Percentiles rank a stretch among this genome's conserved stretches.
phyloP scores from a whole-genome alignment of 345 rosid species.

The Gossypium turneri region DNA sequence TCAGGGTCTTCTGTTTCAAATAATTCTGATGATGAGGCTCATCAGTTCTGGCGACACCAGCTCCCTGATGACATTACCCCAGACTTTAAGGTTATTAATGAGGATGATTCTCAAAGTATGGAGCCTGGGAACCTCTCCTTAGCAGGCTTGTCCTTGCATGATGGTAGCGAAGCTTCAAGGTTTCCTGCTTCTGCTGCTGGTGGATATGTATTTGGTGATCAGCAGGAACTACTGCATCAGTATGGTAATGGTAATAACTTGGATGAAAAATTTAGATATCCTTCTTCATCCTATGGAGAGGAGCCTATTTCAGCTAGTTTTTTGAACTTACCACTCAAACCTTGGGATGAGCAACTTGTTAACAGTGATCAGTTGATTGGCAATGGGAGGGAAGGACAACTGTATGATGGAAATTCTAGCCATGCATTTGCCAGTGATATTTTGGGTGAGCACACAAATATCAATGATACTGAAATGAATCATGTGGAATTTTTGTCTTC shows the following conservation, averaged over 20 bases:
- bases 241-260: slow-evolving; percentile 51
- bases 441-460: slow-evolving; percentile 42
- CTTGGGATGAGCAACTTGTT: slow-evolving; percentile 77
- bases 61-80: slow-evolving; percentile 97
- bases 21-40: slow-evolving; percentile 90
- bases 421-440: slow-evolving; percentile 53
- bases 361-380: slow-evolving; percentile 54
- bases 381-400: slow-evolving; percentile 46
- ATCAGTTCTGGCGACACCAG: slow-evolving; percentile 86
- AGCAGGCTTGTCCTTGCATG: slow-evolving; percentile 68
- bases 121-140: slow-evolving; percentile 54
- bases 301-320: slow-evolving; percentile 45
- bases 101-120: slow-evolving; percentile 63
- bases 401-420: slow-evolving; percentile 48
- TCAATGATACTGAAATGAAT: slow-evolving; percentile 60
- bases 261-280: slow-evolving; percentile 52
- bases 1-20: slow-evolving; percentile 70
- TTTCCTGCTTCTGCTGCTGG: slow-evolving; percentile 48
- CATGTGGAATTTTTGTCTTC: slow-evolving; percentile 81
- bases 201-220: slow-evolving; percentile 48
- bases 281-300: slow-evolving; percentile 57
- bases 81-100: slow-evolving; percentile 73
- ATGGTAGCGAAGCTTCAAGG: slow-evolving; percentile 43
- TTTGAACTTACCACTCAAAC: slow-evolving; percentile 48
- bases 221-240: slow-evolving; percentile 46